Evolutionary conservation across 2,329 filamentous ascomycete species (phyloP).

Genomic region (Aschersonia sp.): DNA sequence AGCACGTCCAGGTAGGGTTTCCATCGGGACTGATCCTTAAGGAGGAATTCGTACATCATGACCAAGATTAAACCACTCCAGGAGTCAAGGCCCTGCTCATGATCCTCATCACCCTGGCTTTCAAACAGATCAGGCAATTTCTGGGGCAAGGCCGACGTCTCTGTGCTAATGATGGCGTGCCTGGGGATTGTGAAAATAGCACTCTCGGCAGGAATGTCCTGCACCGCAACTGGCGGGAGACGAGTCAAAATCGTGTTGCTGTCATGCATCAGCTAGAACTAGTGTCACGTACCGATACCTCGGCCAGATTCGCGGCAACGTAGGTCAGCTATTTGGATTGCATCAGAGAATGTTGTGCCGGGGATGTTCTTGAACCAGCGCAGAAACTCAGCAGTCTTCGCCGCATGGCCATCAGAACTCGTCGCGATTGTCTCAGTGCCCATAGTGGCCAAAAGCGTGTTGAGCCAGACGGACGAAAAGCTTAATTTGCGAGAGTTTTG

Average conservation of each 20-base stretch:
- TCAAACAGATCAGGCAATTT: conserved; percentile 40
- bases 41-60: conserved; percentile 63
- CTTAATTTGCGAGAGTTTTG: too few species aligned
- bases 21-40: conserved; percentile 50
- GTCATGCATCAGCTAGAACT: neutral
- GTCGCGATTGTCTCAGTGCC: neutral
- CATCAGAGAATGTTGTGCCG: conserved; percentile 36
- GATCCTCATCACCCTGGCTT: conserved; percentile 19
- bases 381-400: conserved; percentile 30
- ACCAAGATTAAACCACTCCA: conserved; percentile 55
- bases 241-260: neutral
- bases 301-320: conserved; percentile 34
- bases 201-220: conserved; percentile 58
- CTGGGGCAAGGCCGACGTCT: conserved; percentile 54
- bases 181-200: conserved; percentile 71
- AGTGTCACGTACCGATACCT: conserved; percentile 30
- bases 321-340: conserved; percentile 37
- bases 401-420: conserved; percentile 20
- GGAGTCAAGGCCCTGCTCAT: conserved; percentile 27
- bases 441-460: too few species aligned
- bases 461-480: too few species aligned
- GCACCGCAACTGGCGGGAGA: conserved; percentile 43
- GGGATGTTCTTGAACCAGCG: conserved; percentile 37
- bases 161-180: conserved; percentile 51
- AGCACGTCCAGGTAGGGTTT: conserved; percentile 64